Evolutionary conservation across 1,284 basidiomycete species (phyloP), one percentile per base, ranked within the genome.

Genomic region (Cutaneotrichosporon mucoides): DNA sequence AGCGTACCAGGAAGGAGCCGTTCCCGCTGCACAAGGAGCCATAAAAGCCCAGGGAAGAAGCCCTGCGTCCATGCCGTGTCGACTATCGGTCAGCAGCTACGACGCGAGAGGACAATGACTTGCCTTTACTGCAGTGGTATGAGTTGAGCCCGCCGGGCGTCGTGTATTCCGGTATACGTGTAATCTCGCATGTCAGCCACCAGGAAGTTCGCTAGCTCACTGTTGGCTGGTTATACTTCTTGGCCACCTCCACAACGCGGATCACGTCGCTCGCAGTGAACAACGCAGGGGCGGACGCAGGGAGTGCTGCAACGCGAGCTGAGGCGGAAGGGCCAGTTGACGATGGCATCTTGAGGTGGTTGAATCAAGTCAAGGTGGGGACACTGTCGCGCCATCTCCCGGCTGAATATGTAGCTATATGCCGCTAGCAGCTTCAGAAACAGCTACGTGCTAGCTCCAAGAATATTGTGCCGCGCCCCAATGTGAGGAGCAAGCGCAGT

Each of bases 31-130:
- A 65, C 66, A 2, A 73, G 52, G 2, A 70, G 60, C 73, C 73
- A 75, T 4, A 75, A 55, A 5, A 69, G 59, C 15, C 69, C 72
- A n/a, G 69, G 68, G 54, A 72, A 73, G 68, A 72, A 73, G 4
- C 72, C 73, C 45, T 73, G 67, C 5, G 73, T 75, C 72, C 71
- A 73, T 1, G 68, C 57, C 10, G 59, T 65, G 12, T 55, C 60
- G 44, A 65, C 57, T 24, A 24, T 24, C 24, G 24, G 24, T 24
- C 24, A 24, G 24, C 24, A 24, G 24, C 24, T 24, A 24, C 24
- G 24, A 24, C 24, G 24, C 24, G 24, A 24, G 24, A 24, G 24
- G 24, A 24, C 24, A 24, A 24, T 24, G 24, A 24, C 24, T 24
- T 24, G 24, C 24, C 24, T 44, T 66, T 65, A n/a, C 63, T 67